A percentile compares a stretch with the other conserved stretches of the same genome.
These are phyloP conservation scores for Vicia villosa DNA, from an alignment of 306 rosid genomes.

Conservation along the genomic window DNA sequence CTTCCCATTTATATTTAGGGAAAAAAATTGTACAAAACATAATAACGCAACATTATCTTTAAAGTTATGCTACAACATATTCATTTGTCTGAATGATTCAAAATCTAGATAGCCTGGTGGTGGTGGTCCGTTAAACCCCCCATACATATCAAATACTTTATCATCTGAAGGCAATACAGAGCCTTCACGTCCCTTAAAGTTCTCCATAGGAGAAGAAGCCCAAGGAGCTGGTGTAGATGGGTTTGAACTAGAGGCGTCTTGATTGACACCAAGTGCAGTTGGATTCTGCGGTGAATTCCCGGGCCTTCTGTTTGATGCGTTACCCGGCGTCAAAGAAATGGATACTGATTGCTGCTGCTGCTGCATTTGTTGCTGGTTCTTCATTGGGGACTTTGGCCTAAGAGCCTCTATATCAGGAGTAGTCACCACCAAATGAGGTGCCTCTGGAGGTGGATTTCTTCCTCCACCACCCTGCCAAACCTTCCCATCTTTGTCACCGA, in stretches of 20 bases:
- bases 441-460: conserved; percentile 94
- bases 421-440: conserved; percentile 93
- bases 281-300: conserved; percentile 84
- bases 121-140: conserved; percentile 64
- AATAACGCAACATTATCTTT: conserved; percentile 26
- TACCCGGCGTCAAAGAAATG: conserved; percentile 61
- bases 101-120: conserved; percentile 58
- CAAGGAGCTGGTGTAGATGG: conserved; percentile 72
- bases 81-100: conserved; percentile 82
- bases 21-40: conserved; percentile 32
- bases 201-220: conserved; percentile 70
- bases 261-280: conserved; percentile 45
- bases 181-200: conserved; percentile 83
- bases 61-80: conserved; percentile 55
- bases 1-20: conserved; percentile 44
- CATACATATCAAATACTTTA: conserved; percentile 71
- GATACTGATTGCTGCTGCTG: conserved; percentile 77
- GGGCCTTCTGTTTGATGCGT: conserved; percentile 67
- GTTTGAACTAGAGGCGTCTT: conserved; percentile 69
- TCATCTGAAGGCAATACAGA: conserved; percentile 67
- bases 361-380: conserved; percentile 96
- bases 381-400: conserved; percentile 98
- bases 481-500: conserved; percentile 93
- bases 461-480: conserved; percentile 99
- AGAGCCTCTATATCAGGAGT: conserved; percentile 94